These are phyloP conservation scores for Trypanosoma platydactyli DNA, from an alignment of 208 protist genomes.

Conservation along the genomic window DNA sequence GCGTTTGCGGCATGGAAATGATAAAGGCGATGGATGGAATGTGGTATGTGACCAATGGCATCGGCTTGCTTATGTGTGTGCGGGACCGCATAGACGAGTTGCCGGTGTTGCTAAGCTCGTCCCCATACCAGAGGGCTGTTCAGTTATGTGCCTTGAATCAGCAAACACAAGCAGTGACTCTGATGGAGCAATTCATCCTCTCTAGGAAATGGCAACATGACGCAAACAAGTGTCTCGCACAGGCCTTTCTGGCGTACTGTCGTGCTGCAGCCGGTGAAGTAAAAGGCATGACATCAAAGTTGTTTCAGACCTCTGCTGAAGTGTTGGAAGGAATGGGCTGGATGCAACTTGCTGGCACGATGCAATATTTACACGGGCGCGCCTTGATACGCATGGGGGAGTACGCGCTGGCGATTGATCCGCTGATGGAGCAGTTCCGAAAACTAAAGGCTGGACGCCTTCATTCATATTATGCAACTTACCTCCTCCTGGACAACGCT, in stretches of 20 bases:
- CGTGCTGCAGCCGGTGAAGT: conserved; percentile 28
- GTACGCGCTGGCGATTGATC: conserved; percentile 32
- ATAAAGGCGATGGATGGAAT: conserved; percentile 39
- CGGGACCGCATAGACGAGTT: background rate
- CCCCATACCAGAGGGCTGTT: conserved; percentile 9
- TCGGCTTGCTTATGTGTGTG: conserved; percentile 32
- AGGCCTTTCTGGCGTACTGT: conserved; percentile 9
- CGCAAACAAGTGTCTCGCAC: conserved; percentile 14
- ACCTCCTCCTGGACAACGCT: conserved; percentile 41
- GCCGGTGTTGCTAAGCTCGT: background rate
- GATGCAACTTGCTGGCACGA: conserved; percentile 1
- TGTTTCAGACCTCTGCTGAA: conserved; percentile 30
- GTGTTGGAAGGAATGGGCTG: conserved; percentile 17
- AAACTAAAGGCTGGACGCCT: conserved; percentile 28
- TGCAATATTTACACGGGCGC: conserved; percentile 32
- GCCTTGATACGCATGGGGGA: conserved; percentile 30
- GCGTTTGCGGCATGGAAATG: conserved; percentile 37
- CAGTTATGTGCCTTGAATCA: conserved; percentile 10
- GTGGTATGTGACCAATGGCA: conserved; percentile 53
- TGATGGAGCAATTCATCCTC: conserved; percentile 39
- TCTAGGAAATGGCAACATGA: conserved; percentile 15
- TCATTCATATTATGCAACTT: conserved; percentile 49
- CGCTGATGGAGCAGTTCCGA: conserved; percentile 32
- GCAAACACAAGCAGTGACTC: conserved; percentile 20
- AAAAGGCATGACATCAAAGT: conserved; percentile 23